Percentiles rank a stretch among this genome's conserved stretches.
Conservation (phyloP, 176 grass and related monocot genomes). For the Leersia perrieri region DNA sequence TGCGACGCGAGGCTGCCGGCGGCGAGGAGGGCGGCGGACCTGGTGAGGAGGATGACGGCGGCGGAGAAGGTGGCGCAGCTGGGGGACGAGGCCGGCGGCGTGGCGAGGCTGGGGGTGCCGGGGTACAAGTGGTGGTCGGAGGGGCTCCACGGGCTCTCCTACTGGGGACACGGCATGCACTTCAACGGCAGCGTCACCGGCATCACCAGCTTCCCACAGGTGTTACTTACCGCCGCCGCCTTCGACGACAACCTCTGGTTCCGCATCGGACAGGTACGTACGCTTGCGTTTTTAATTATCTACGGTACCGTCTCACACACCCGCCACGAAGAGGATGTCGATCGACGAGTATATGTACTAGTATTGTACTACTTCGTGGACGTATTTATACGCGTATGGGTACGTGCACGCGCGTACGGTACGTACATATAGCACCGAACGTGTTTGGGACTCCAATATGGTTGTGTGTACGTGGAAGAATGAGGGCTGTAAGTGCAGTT, state of each 20-base stretch:
- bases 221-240: slow-evolving; percentile 67
- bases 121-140: slow-evolving; percentile 86
- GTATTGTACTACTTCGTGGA: neutral
- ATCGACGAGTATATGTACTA: too few relatives aligned
- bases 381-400: neutral
- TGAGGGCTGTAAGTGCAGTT: neutral
- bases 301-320: too few relatives aligned
- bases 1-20: slow-evolving; percentile 31
- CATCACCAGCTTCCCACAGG: slow-evolving; percentile 79
- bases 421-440: neutral
- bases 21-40: slow-evolving; percentile 40
- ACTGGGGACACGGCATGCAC: slow-evolving; percentile 52
- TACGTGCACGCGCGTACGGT: neutral
- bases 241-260: slow-evolving; percentile 69
- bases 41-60: slow-evolving; percentile 49
- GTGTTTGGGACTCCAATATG: neutral
- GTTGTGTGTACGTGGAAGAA: too few relatives aligned
- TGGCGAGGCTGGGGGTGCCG: slow-evolving; percentile 60
- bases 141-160: slow-evolving; percentile 72
- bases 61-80: slow-evolving; percentile 70
- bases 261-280: slow-evolving; percentile 61
- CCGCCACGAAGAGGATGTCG: neutral
- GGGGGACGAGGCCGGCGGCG: slow-evolving; percentile 45
- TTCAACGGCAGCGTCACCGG: slow-evolving; percentile 36
- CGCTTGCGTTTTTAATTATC: too few relatives aligned